These are phyloP conservation scores for Tylopilus cervinicoccineus DNA, from an alignment of 768 basidiomycete species.

Conservation along the genomic window DNA sequence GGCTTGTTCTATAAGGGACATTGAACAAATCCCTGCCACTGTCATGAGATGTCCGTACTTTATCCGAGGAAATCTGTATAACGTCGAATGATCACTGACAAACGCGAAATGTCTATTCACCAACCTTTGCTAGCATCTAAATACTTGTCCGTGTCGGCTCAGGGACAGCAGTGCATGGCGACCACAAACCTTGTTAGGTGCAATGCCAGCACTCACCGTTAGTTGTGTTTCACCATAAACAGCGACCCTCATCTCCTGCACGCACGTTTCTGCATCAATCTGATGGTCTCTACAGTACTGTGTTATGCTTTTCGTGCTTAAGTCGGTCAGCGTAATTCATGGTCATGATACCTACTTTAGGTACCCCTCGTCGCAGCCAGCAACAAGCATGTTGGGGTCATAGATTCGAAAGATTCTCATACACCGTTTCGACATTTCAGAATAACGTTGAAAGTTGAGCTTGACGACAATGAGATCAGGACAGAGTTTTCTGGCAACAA, in stretches of 20 bases:
- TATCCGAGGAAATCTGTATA: conserved; percentile 86
- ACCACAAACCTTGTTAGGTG: conserved; percentile 79
- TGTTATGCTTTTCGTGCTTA: conserved; percentile 60
- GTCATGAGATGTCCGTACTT: conserved; percentile 38
- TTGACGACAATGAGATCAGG: conserved; percentile 76
- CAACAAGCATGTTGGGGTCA: conserved; percentile 70
- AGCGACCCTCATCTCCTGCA: conserved; percentile 66
- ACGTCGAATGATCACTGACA: conserved; percentile 3
- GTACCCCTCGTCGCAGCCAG: conserved; percentile 89
- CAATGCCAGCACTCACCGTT: conserved; percentile 94
- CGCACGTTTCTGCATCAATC: conserved; percentile 68
- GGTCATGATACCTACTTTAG: conserved; percentile 58
- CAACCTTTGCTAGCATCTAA: conserved; percentile 90
- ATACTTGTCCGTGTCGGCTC: conserved; percentile 13
- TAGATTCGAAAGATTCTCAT: conserved; percentile 67
- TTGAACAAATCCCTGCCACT: neutral
- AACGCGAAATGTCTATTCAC: conserved; percentile 33
- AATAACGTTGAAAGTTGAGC: conserved; percentile 57
- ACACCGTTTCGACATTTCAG: conserved; percentile 66
- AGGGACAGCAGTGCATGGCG: conserved; percentile 12
- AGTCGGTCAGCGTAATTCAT: conserved; percentile 2
- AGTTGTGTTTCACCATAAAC: conserved; percentile 77
- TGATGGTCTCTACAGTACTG: conserved; percentile 68
- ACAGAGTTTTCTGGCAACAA: conserved; percentile 91
- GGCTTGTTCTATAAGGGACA: conserved; percentile 71